Conservation (phyloP, 192 early-diverging fungal genomes). For the Coemansia sp. region DNA sequence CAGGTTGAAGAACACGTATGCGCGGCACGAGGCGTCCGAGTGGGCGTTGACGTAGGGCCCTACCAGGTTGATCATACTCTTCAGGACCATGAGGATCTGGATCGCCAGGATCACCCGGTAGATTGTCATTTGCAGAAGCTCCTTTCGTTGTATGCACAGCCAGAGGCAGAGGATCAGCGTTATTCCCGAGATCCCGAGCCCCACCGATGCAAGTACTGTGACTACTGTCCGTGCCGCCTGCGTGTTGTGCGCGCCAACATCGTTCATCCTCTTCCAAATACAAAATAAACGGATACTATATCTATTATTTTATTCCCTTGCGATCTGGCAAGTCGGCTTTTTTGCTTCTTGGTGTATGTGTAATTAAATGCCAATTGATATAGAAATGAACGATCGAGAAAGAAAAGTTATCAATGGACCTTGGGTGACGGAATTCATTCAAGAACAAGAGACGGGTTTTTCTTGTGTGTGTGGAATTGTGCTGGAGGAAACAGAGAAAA, state of each 20-base stretch:
- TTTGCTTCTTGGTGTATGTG: no score
- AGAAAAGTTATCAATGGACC: no score
- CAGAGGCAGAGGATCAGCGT: slow-evolving; percentile 13
- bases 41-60: slow-evolving; percentile 8
- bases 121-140: slow-evolving; percentile 34
- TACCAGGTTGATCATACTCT: slow-evolving; percentile 19
- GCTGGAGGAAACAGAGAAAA: no score
- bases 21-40: slow-evolving; percentile 13
- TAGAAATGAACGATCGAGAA: no score
- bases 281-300: no score
- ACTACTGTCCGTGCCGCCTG: slow-evolving; percentile 10
- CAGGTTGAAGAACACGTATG: slow-evolving; percentile 21
- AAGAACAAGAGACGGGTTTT: no score
- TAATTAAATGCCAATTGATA: no score
- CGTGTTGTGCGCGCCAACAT: slow-evolving; percentile 22
- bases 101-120: slow-evolving; percentile 29
- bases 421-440: no score
- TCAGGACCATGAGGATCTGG: slow-evolving; percentile 22
- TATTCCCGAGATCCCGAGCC: slow-evolving; percentile 13
- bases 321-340: no score
- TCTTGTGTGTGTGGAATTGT: no score
- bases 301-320: no score
- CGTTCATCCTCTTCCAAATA: slow-evolving; percentile 20
- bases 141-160: slow-evolving; percentile 19
- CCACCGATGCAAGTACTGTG: slow-evolving; percentile 8